Percentiles rank a stretch among this genome's conserved stretches.
Conservation (phyloP, 2,329 filamentous ascomycete species). For the Aureobasidium mangrovei region DNA sequence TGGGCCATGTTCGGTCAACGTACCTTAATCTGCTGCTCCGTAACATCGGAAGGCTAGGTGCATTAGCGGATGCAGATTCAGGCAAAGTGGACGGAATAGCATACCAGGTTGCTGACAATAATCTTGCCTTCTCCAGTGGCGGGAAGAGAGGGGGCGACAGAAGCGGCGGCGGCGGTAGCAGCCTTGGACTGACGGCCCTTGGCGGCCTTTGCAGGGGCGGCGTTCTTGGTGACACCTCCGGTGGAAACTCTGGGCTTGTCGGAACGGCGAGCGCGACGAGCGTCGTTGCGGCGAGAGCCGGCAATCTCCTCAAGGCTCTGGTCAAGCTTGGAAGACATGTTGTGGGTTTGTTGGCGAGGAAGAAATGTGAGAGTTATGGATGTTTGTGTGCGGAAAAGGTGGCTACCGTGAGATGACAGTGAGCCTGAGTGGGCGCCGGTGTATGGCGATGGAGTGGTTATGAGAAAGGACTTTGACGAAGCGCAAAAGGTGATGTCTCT, state of each 20-base stretch:
- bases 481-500: not conserved
- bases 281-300: slow-evolving; percentile 27
- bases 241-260: slow-evolving; percentile 57
- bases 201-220: slow-evolving; percentile 47
- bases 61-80: slow-evolving; percentile 38
- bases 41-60: slow-evolving; percentile 81
- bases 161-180: slow-evolving; percentile 47
- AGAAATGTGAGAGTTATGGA: slow-evolving; percentile 3
- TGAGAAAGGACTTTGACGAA: not conserved
- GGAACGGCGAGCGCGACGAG: slow-evolving; percentile 36
- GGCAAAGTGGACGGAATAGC: slow-evolving; percentile 27
- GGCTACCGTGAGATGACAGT: slow-evolving; percentile 3
- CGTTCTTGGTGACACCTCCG: slow-evolving; percentile 72
- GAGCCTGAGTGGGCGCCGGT: not conserved
- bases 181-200: slow-evolving; percentile 39
- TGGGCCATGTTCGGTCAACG: slow-evolving; percentile 70
- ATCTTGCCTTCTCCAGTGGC: slow-evolving; percentile 79
- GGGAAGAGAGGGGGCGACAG: slow-evolving; percentile 47
- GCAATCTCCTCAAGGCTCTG: slow-evolving; percentile 92
- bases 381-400: not conserved
- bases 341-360: slow-evolving; percentile 9
- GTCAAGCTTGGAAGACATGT: slow-evolving; percentile 90
- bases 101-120: slow-evolving; percentile 96
- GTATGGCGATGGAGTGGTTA: not conserved
- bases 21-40: slow-evolving; percentile 99